Percentiles rank a stretch among this genome's conserved stretches.
Conservation (phyloP, 306 rosid genomes). For the Mucuna pruriens region DNA sequence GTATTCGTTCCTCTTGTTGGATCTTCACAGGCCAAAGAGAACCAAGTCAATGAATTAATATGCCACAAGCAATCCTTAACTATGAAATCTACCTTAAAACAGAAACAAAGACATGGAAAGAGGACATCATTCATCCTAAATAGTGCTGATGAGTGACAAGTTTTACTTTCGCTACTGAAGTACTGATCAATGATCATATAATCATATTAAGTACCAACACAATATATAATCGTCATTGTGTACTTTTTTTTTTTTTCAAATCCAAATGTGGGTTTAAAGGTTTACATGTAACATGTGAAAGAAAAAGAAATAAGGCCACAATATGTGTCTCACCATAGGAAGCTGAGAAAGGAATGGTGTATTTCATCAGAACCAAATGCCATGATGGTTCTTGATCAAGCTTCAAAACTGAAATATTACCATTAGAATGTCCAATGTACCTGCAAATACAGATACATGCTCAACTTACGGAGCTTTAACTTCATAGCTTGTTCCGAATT, state of each 20-base stretch:
- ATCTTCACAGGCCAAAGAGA: not conserved
- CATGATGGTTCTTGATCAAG: conserved; percentile 67
- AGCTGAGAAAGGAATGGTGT: conserved; percentile 72
- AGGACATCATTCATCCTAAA: not conserved
- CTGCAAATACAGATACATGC: conserved; percentile 51
- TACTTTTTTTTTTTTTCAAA: not conserved
- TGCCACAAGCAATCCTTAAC: not conserved
- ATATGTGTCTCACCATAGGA: conserved; percentile 67
- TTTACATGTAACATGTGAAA: not conserved
- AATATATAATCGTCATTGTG: not conserved
- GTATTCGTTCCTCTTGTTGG: not conserved
- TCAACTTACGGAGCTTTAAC: not conserved
- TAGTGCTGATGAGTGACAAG: not conserved
- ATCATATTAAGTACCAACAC: not conserved
- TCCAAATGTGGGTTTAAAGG: not conserved
- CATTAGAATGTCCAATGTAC: conserved; percentile 75
- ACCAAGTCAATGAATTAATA: not conserved
- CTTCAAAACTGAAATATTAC: conserved; percentile 77
- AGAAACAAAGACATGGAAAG: not conserved
- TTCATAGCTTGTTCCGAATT: conserved; percentile 17
- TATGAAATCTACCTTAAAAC: conserved; percentile 13
- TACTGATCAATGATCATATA: not conserved
- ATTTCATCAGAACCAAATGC: conserved; percentile 63
- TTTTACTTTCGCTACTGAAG: not conserved
- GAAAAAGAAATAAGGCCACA: not conserved